phyloP scores from a whole-genome alignment of 345 rosid genomes.

The Eucalyptus grandis region DNA sequence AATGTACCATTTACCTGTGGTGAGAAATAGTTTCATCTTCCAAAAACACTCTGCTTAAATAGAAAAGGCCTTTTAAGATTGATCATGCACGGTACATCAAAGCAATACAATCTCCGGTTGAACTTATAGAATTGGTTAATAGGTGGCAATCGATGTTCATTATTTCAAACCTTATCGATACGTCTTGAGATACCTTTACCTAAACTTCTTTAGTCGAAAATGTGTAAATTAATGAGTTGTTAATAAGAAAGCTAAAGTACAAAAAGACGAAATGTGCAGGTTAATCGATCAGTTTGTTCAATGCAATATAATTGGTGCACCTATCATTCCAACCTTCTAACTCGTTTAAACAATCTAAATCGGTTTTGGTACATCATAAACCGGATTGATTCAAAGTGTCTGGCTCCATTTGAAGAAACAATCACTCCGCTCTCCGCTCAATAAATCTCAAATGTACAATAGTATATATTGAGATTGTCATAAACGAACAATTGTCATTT shows the following conservation, averaged over 20 bases:
- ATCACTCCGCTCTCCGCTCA: not conserved
- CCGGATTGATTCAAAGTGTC: not conserved
- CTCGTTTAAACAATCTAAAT: not conserved
- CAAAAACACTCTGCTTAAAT: not conserved
- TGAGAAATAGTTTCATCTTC: not conserved
- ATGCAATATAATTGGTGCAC: not conserved
- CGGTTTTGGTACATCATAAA: not conserved
- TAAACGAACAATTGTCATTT: not conserved
- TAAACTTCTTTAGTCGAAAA: not conserved
- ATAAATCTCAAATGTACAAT: not conserved
- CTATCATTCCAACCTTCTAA: not conserved
- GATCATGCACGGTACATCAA: not conserved
- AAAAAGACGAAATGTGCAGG: not conserved
- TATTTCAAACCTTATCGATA: not conserved
- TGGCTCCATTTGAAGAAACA: not conserved
- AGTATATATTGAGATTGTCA: not conserved
- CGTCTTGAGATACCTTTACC: not conserved
- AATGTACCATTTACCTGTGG: not conserved
- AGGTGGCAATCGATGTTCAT: not conserved
- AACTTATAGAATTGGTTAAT: not conserved
- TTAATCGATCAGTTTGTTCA: not conserved
- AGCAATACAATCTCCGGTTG: not conserved
- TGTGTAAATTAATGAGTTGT: not conserved
- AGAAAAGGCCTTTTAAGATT: not conserved
- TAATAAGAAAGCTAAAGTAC: not conserved